These are phyloP conservation scores for Pseudonectria buxi DNA, from an alignment of 2,329 filamentous ascomycete genomes.

Conservation along the genomic window DNA sequence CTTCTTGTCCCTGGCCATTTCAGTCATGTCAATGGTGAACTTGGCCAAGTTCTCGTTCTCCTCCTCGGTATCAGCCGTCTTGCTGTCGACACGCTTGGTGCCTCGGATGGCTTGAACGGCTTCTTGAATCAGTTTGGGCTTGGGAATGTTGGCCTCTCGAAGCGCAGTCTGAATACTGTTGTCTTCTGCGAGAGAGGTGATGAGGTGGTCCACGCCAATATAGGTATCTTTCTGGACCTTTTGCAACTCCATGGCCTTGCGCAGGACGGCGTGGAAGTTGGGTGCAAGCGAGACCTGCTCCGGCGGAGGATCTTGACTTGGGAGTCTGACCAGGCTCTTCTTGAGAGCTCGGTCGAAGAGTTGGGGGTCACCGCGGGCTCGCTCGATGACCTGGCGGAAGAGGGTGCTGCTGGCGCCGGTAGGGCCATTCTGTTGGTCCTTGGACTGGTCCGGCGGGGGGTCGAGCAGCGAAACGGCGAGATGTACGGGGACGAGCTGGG, in stretches of 20 bases:
- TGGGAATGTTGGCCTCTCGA: constrained; percentile 84
- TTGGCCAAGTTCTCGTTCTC: constrained; percentile 96
- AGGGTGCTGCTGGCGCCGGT: constrained; percentile 62
- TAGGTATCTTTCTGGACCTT: constrained; percentile 97
- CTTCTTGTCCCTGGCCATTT: constrained; percentile 93
- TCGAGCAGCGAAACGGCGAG: constrained; percentile 78
- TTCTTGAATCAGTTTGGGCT: constrained; percentile 80
- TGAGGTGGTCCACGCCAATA: constrained; percentile 91
- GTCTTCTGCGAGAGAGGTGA: constrained; percentile 79
- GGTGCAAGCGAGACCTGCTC: constrained; percentile 81
- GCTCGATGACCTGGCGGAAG: constrained; percentile 90
- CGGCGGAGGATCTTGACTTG: constrained; percentile 90
- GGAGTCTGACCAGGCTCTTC: constrained; percentile 82
- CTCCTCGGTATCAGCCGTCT: constrained; percentile 86
- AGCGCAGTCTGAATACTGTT: constrained; percentile 63
- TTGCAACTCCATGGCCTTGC: constrained; percentile 80
- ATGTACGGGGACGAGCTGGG: constrained; percentile 84
- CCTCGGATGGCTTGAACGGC: constrained; percentile 90
- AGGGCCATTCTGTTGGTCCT: constrained; percentile 73
- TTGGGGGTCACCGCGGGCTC: constrained; percentile 88
- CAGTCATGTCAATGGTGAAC: constrained; percentile 98
- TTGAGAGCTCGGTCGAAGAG: constrained; percentile 83
- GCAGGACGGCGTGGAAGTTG: constrained; percentile 72
- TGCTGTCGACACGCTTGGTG: constrained; percentile 88
- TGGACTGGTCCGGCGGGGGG: constrained; percentile 66